These are phyloP conservation scores for Cyathus striatus DNA, from an alignment of 768 basidiomycete genomes.

Conservation along the genomic window DNA sequence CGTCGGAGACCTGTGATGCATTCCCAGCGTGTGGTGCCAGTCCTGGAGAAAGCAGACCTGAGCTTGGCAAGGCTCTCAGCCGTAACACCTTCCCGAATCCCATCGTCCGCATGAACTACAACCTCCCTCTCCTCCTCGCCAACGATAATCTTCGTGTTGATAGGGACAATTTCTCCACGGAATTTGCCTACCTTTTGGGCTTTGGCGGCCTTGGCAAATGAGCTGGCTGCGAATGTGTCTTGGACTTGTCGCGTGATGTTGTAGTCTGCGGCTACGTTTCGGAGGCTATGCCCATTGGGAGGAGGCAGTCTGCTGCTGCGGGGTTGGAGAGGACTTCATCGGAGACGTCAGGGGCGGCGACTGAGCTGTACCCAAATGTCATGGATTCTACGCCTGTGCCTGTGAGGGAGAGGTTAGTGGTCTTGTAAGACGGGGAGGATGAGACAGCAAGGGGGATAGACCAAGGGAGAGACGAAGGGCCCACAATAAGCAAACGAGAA, in stretches of 20 bases:
- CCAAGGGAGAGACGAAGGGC: too few species aligned
- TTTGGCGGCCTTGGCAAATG: slow-evolving; percentile 78
- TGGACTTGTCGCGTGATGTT: slow-evolving; percentile 69
- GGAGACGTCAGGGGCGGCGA: slow-evolving; percentile 52
- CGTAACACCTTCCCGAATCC: slow-evolving; percentile 82
- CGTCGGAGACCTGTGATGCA: slow-evolving; percentile 88
- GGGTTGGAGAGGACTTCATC: slow-evolving; percentile 59
- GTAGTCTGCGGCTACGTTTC: slow-evolving; percentile 85
- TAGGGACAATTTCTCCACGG: slow-evolving; percentile 78
- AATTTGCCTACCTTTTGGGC: slow-evolving; percentile 82
- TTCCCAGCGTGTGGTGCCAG: slow-evolving; percentile 78
- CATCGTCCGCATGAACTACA: slow-evolving; percentile 80
- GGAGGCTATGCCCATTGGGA: slow-evolving; percentile 93
- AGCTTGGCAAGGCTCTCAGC: slow-evolving; percentile 72
- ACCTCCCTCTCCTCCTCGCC: slow-evolving; percentile 67
- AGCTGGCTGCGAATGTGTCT: slow-evolving; percentile 80
- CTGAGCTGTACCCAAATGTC: slow-evolving; percentile 70
- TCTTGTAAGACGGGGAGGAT: too few species aligned
- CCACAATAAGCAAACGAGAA: too few species aligned
- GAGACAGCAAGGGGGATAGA: too few species aligned
- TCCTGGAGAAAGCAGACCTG: slow-evolving; percentile 79
- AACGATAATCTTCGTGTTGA: slow-evolving; percentile 64
- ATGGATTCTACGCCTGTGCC: slow-evolving; percentile 90
- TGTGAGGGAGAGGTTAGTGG: slow-evolving; percentile 24
- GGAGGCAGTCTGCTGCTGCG: slow-evolving; percentile 75